Evolutionary conservation across 129 eudicot genomes (phyloP).

Genomic region (Escallonia rubra): DNA sequence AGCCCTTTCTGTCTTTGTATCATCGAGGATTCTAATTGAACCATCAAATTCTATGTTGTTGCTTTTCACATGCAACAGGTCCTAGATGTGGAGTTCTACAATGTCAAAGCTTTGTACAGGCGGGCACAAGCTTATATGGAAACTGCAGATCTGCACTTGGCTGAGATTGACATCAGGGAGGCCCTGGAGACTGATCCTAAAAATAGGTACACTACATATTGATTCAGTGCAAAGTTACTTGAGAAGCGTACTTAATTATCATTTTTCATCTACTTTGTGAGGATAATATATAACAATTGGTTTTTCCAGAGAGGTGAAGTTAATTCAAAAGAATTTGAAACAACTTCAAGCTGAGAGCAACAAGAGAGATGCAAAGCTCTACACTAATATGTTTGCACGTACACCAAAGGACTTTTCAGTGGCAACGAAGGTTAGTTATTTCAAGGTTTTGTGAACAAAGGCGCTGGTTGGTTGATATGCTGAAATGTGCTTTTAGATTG

Average conservation of each 20-base stretch:
- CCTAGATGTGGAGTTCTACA: conserved; percentile 49
- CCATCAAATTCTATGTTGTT: not conserved
- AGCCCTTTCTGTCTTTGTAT: too few species aligned
- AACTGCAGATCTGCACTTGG: conserved; percentile 44
- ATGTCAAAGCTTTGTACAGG: conserved; percentile 69
- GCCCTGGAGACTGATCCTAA: conserved; percentile 68
- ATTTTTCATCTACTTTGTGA: not conserved
- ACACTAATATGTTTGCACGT: conserved; percentile 47
- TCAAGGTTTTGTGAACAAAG: not conserved
- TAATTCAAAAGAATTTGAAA: conserved; percentile 43
- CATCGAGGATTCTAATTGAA: too few species aligned
- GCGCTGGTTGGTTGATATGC: not conserved
- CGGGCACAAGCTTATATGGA: conserved; percentile 65
- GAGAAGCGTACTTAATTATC: not conserved
- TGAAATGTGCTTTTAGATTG: not conserved
- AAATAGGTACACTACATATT: conserved; percentile 32
- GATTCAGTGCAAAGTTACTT: not conserved
- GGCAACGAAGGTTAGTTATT: conserved; percentile 34
- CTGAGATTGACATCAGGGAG: conserved; percentile 62
- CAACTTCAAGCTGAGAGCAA: conserved; percentile 59
- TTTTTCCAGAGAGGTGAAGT: conserved; percentile 60
- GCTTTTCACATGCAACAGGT: conserved; percentile 31
- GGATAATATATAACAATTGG: not conserved
- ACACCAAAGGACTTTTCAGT: conserved; percentile 31
- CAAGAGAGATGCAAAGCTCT: conserved; percentile 54